These are phyloP conservation scores for Tetrapisispora iriomotensis DNA, from an alignment of 805 yeast species.

Conservation along the genomic window DNA sequence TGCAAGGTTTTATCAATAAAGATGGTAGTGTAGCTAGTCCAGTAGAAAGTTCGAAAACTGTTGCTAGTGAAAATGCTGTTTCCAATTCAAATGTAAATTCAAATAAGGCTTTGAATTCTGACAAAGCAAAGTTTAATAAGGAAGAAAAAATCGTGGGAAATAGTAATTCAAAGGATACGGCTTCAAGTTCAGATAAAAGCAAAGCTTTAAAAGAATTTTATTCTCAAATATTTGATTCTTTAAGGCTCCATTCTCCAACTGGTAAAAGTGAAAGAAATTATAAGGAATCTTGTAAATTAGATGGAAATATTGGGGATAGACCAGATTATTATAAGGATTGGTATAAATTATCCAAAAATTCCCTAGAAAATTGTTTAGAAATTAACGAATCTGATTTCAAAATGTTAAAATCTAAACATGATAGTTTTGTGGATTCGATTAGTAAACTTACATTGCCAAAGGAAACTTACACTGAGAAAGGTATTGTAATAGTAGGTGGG, in stretches of 20 bases:
- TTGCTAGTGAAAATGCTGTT: neutral
- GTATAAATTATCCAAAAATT: slow-evolving; percentile 13
- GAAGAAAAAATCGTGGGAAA: neutral
- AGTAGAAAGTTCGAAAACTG: neutral
- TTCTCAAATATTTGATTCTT: slow-evolving; percentile 16
- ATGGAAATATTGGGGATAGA: slow-evolving; percentile 18
- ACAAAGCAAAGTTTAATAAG: no score
- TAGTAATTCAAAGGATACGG: neutral
- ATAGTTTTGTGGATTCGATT: slow-evolving; percentile 11
- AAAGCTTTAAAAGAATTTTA: slow-evolving; percentile 16
- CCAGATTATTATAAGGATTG: slow-evolving; percentile 15
- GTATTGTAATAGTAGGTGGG: slow-evolving; percentile 63
- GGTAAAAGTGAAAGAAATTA: slow-evolving; percentile 18
- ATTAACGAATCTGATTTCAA: slow-evolving; percentile 11
- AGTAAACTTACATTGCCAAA: slow-evolving; percentile 13
- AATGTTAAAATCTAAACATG: slow-evolving; percentile 15
- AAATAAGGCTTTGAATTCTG: no score
- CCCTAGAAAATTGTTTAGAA: slow-evolving; percentile 18
- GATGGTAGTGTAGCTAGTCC: neutral
- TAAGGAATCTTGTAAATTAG: slow-evolving; percentile 11
- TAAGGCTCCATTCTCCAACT: slow-evolving; percentile 17
- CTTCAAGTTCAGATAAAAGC: neutral
- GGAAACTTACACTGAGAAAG: slow-evolving; percentile 31
- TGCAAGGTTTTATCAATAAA: neutral
- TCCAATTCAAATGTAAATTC: neutral